These are phyloP conservation scores for Protomyces inouyei DNA, from an alignment of 1,139 yeast species.

Conservation along the genomic window DNA sequence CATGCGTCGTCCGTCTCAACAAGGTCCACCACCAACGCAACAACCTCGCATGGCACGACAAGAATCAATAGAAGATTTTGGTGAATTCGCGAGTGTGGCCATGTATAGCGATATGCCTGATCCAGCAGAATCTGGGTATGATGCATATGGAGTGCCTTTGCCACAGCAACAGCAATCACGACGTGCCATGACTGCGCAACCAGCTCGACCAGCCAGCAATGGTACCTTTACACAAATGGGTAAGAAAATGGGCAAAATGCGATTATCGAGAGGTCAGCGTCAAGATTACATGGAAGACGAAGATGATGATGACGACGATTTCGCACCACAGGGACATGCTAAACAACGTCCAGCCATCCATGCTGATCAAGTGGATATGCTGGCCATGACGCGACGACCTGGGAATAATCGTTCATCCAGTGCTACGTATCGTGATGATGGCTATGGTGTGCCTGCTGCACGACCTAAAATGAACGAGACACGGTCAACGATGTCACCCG, in stretches of 20 bases:
- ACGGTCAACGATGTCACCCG: background rate
- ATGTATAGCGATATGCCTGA: conserved; percentile 29
- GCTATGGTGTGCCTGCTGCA: background rate
- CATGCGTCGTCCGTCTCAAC: conserved; percentile 2
- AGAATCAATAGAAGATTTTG: conserved; percentile 30
- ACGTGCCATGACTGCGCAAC: background rate
- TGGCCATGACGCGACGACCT: conserved; percentile 23
- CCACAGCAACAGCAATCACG: background rate
- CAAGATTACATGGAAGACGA: conserved; percentile 10
- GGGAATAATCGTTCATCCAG: conserved; percentile 1
- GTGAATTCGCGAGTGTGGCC: conserved; percentile 33
- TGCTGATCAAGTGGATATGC: conserved; percentile 28
- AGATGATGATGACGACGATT: conserved; percentile 27
- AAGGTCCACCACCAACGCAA: background rate
- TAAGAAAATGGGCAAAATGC: conserved; percentile 21
- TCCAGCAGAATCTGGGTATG: background rate
- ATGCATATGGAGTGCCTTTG: conserved; percentile 8
- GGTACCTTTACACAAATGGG: conserved; percentile 11
- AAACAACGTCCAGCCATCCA: conserved; percentile 13
- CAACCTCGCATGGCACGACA: conserved; percentile 23
- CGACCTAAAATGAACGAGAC: conserved; percentile 5
- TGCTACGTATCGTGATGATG: background rate
- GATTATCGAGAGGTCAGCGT: conserved; percentile 1
- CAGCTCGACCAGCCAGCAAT: background rate
- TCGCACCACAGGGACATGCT: background rate